Base-by-base conservation (phyloP, 306 rosid genomes). In the Amphicarpaea edgeworthii region DNA sequence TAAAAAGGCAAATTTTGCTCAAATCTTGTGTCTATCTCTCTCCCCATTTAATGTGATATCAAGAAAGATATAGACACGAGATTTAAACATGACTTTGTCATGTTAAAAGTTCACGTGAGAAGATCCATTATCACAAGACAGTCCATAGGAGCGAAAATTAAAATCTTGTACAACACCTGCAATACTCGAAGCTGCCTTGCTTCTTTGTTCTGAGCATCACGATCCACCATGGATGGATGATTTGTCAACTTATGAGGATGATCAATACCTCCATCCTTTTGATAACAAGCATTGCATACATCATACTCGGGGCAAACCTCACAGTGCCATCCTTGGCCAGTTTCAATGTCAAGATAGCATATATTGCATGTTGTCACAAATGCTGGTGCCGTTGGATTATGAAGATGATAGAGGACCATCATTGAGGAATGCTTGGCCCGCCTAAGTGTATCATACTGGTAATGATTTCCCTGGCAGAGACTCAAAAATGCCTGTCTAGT, bases 381-480 rank as follows among this genome's bases (percentile, higher is more conserved):
- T 26, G 98, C 97, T 46, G 97, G 98, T 76, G 99, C 98, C 9
- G 99, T 96, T 75, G 99, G 98, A 86, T 96, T 96, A 78, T 93
- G 97, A 79, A 96, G 99, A 90, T 96, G 99, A 82, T 96, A 89
- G 57, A 96, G 97, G 59, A 96, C 92, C 99, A 96, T 96, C 98
- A 96, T 96, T 7, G 99, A 96, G n/a, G 99, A 96, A 87, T 96
- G 99, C 77, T 96, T 96, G 68, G 99, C 99, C 73, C 99, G 89
- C 79, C 99, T 83, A 49, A 96, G 87, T 34, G 99, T 96, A 82
- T 96, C 98, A 82, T 92, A 96, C 71, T 96, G 98, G 82, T 96
- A 96, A 82, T 96, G 99, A 73, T 96, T 96, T 70, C 99, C 99
- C 86, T 96, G 98, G 85, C 99, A 96, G 62, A 96, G 96, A 87